Conservation (phyloP, 352 stramenopile genomes). For the Elongisporangium anandrum region DNA sequence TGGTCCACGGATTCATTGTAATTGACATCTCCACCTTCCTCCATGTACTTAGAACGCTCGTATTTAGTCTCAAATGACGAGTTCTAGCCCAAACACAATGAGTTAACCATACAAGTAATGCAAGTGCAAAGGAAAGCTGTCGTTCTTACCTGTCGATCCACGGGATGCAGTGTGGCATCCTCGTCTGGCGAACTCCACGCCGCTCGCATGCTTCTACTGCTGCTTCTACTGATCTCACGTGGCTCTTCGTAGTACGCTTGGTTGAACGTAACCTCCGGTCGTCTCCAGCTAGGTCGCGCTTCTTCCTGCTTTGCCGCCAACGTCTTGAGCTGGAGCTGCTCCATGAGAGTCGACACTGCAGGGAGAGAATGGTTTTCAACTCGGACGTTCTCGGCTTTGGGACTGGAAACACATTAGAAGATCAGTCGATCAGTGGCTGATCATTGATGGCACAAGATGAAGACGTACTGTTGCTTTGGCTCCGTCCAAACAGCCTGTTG, state of each 20-base stretch:
- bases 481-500: conserved; percentile 57
- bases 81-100: neutral
- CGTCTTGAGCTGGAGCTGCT: conserved; percentile 18
- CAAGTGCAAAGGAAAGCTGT: neutral
- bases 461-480: conserved; percentile 13
- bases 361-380: conserved; percentile 49
- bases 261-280: neutral
- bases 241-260: neutral
- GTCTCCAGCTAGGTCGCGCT: neutral
- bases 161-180: neutral
- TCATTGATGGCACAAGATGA: neutral
- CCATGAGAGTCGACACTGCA: conserved; percentile 14
- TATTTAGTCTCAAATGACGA: neutral
- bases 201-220: neutral
- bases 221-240: neutral
- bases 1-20: neutral
- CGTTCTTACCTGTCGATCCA: neutral
- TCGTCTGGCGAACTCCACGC: conserved; percentile 5
- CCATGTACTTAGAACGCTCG: neutral
- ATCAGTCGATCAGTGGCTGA: conserved; percentile 1
- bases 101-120: too few relatives aligned
- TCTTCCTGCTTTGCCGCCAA: neutral
- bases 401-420: conserved; percentile 1
- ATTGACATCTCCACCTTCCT: neutral
- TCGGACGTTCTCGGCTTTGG: conserved; percentile 5